A percentile compares a stretch with the other conserved stretches of the same genome.
phyloP scores from a whole-genome alignment of 805 yeast genomes.

The Ogataea siamensis region DNA sequence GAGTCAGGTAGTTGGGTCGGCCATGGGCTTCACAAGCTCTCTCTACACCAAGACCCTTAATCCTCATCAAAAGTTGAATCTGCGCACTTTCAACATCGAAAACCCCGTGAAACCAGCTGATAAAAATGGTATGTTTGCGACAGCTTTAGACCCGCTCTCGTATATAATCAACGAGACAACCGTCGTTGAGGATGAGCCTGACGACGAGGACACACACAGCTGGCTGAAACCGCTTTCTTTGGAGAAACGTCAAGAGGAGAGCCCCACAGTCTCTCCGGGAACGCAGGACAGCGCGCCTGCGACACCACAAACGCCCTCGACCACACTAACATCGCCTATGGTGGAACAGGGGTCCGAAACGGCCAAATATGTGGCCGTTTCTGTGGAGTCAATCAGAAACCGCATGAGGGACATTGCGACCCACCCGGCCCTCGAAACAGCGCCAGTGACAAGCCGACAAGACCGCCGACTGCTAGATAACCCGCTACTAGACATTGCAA shows the following conservation, averaged over 20 bases:
- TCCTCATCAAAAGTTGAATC: constrained; percentile 30
- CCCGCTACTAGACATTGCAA: constrained; percentile 6
- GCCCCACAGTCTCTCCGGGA: constrained; percentile 3
- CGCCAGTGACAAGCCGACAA: constrained; percentile 14
- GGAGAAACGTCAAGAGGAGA: constrained; percentile 14
- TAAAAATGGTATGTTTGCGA: constrained; percentile 33
- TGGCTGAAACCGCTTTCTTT: constrained; percentile 28
- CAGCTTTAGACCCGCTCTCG: constrained; percentile 32
- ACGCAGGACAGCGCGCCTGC: constrained; percentile 3
- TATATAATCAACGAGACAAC: constrained; percentile 17
- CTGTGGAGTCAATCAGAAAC: constrained; percentile 14
- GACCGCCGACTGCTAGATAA: neutral
- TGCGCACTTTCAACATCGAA: constrained; percentile 29
- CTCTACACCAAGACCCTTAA: constrained; percentile 33
- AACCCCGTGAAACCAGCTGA: constrained; percentile 37
- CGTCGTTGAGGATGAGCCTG: constrained; percentile 4
- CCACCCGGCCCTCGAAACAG: constrained; percentile 16
- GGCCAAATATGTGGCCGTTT: constrained; percentile 19
- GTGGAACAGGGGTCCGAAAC: constrained; percentile 17
- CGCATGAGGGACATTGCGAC: constrained; percentile 14
- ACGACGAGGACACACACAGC: constrained; percentile 13
- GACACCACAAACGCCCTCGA: constrained; percentile 9
- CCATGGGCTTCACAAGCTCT: constrained; percentile 31
- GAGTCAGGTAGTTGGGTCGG: constrained; percentile 28
- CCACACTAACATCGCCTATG: constrained; percentile 16